Base-by-base conservation (phyloP, 306 rosid genomes). In the Psophocarpus tetragonolobus region DNA sequence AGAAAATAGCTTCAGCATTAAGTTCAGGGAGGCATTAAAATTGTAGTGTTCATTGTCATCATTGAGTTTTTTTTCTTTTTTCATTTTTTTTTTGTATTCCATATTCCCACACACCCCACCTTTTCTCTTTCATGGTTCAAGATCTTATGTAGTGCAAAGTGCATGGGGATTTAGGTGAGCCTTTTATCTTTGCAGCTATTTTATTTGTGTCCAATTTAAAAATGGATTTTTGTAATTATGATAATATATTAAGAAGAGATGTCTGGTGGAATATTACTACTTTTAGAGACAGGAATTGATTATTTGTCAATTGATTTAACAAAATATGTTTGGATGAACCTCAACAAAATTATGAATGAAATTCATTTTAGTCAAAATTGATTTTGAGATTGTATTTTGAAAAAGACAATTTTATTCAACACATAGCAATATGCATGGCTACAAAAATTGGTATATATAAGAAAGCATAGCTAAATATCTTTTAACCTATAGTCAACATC, bases 1-100 rank as follows among this genome's bases (percentile, higher is more conserved):
- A 20, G 97, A 95, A 81, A 75, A 77, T 51, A 89, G 79, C 66
- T 91, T 91, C 87, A 91, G 97, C 87, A 85, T 95, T 39, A 78
- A 82, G 44, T 90, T 91, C 85, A 91, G 92, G 75, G 97, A 90
- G 80, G 90, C 92, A 50, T 71, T 89, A 27, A 84, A 85, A 81
- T 84, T 80, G 35, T 75, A 77, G 73, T 64, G 14, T 56, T 58
- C 70, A 39, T 71, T 54, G 30, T 15, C 57, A 61, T 7, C 76
- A 36, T 54, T 69, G 48, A 74, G 10, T 51, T 36, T 69, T 45
- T 64, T 74, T 68, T 69, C 1, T 35, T 15, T n/a, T 51, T 36
- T 69, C 36, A 56, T 74, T 68, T 69, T 1, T 35, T 15, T n/a
- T 27, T 18, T 5, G 64, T 57, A 3, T 60, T 10, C 6, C 67